These are phyloP conservation scores for Mortierella hygrophila DNA, from an alignment of 192 early-diverging fungal species.

Conservation along the genomic window DNA sequence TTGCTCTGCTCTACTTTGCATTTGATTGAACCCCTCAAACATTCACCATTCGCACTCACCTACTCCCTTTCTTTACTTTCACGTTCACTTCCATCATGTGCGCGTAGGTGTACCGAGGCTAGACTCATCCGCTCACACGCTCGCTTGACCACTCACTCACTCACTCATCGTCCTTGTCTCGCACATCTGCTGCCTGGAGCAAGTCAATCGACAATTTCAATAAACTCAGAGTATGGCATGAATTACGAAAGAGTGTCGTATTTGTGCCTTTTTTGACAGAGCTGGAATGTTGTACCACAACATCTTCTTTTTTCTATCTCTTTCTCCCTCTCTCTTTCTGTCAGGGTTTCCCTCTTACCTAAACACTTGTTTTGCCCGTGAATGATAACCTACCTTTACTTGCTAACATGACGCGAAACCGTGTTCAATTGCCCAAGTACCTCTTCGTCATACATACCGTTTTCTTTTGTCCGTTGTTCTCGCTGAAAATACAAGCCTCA, in stretches of 20 bases:
- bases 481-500: not conserved
- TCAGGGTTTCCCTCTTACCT: not conserved
- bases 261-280: no score
- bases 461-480: not conserved
- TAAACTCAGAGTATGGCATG: no score
- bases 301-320: no score
- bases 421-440: not conserved
- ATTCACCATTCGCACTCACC: not conserved
- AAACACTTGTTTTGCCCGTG: not conserved
- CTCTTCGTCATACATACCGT: not conserved
- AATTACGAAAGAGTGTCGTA: no score
- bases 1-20: not conserved
- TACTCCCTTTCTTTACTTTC: not conserved
- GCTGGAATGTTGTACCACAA: no score
- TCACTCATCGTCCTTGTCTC: not conserved
- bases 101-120: not conserved
- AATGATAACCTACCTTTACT: not conserved
- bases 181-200: not conserved
- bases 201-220: no score
- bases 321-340: not conserved
- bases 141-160: not conserved
- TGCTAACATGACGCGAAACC: constrained; percentile 10
- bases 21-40: not conserved
- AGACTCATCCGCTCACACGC: not conserved
- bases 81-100: not conserved